A percentile compares a stretch with the other conserved stretches of the same genome.
Evolutionary conservation across 2,329 filamentous ascomycete genomes (phyloP).

Genomic region (Beauveria scarabaeidicola): DNA sequence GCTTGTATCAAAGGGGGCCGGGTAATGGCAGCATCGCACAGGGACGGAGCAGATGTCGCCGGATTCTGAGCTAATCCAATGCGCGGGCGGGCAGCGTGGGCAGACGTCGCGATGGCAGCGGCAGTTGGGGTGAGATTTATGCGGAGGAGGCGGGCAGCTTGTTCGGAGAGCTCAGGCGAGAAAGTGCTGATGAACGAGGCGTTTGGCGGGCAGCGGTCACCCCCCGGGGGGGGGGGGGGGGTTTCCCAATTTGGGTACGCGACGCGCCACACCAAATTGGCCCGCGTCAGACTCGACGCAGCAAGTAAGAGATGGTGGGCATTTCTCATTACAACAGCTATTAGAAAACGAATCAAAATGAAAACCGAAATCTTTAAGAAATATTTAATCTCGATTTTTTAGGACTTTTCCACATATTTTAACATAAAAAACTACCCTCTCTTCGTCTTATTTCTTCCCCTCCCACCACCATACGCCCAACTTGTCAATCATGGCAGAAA

Average conservation of each 20-base stretch:
- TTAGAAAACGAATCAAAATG: too few species aligned
- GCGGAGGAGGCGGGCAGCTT: constrained; percentile 9
- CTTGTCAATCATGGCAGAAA: background rate
- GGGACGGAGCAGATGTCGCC: background rate
- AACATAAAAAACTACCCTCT: background rate
- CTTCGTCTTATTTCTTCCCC: background rate
- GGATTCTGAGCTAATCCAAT: background rate
- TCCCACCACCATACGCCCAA: background rate
- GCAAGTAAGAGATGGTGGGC: background rate
- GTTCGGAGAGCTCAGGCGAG: background rate
- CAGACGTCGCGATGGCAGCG: background rate
- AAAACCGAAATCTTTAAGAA: too few species aligned
- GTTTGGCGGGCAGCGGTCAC: background rate
- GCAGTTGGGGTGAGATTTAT: background rate
- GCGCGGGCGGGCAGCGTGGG: background rate
- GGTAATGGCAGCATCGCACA: constrained; percentile 9
- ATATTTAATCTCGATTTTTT: background rate
- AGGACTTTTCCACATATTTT: background rate
- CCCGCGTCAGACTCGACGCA: background rate
- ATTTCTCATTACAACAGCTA: background rate
- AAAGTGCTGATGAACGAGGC: background rate
- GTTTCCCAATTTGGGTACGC: background rate
- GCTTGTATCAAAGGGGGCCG: constrained; percentile 3
- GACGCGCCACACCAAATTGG: constrained; percentile 7
- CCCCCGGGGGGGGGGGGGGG: background rate